Conservation (phyloP, 2,329 filamentous ascomycete species). For the Fusarium foetens region DNA sequence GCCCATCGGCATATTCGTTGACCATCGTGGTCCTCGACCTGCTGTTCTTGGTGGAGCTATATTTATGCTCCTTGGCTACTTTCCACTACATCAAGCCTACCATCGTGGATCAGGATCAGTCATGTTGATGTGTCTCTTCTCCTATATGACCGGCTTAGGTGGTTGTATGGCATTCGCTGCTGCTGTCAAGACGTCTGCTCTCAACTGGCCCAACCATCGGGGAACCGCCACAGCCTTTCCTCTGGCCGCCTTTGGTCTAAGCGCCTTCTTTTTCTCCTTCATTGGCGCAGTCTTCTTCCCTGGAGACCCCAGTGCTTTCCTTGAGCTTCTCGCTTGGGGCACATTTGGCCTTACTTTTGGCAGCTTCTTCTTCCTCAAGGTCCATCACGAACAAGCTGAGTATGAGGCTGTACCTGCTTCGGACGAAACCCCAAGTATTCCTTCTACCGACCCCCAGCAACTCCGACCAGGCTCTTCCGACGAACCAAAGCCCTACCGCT, state of each 20-base stretch:
- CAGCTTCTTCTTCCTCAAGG: conserved; percentile 86
- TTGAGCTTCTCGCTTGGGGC: conserved; percentile 82
- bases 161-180: conserved; percentile 92
- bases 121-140: conserved; percentile 78
- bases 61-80: conserved; percentile 82
- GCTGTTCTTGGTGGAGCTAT: conserved; percentile 80
- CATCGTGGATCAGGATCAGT: conserved; percentile 71
- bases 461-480: conserved; percentile 56
- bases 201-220: conserved; percentile 91
- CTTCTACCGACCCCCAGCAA: conserved; percentile 47
- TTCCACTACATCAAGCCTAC: conserved; percentile 83
- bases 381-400: conserved; percentile 67
- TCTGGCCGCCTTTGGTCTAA: conserved; percentile 90
- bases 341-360: conserved; percentile 79
- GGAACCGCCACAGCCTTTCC: conserved; percentile 96
- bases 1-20: conserved; percentile 87
- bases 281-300: conserved; percentile 82
- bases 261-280: conserved; percentile 94
- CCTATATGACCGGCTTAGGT: conserved; percentile 86
- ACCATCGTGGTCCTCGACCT: conserved; percentile 81
- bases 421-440: conserved; percentile 32
- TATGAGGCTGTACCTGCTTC: conserved; percentile 66
- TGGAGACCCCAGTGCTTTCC: conserved; percentile 82
- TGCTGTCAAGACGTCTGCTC: conserved; percentile 84
- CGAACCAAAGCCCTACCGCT: conserved; percentile 52